phyloP scores from a whole-genome alignment of 306 rosid species.

The Castanopsis chinensis region DNA sequence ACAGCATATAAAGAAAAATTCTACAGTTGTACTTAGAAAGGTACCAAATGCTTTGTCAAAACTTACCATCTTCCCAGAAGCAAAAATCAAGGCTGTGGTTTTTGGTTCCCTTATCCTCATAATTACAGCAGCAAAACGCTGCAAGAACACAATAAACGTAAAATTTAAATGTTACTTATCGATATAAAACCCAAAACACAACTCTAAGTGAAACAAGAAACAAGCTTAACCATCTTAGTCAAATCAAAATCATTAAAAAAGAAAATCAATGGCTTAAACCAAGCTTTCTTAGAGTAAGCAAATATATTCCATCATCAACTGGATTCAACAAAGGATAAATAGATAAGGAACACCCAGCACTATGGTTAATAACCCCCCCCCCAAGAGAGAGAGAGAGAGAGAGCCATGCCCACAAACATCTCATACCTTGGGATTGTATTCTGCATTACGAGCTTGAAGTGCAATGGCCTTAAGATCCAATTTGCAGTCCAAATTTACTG shows the following conservation, averaged over 20 bases:
- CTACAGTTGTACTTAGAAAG: not conserved
- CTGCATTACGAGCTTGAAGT: slow-evolving; percentile 90
- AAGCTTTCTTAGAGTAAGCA: not conserved
- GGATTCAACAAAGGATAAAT: not conserved
- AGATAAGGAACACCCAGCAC: too few species aligned
- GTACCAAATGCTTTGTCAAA: not conserved
- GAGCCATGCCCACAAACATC: not conserved
- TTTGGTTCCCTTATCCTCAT: slow-evolving; percentile 99
- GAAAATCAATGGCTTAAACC: not conserved
- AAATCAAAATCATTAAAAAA: not conserved
- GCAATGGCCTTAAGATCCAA: slow-evolving; percentile 93
- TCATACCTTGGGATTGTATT: slow-evolving; percentile 95
- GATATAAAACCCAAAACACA: not conserved
- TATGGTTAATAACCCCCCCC: too few species aligned
- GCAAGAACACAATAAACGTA: slow-evolving; percentile 22
- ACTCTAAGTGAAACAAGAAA: not conserved
- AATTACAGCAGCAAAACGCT: slow-evolving; percentile 98
- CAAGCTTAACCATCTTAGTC: not conserved
- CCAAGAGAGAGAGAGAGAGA: not conserved
- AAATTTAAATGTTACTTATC: slow-evolving; percentile 5
- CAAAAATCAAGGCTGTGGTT: slow-evolving; percentile 92
- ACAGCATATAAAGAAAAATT: not conserved
- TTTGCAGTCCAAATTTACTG: slow-evolving; percentile 91
- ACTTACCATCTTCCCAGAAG: slow-evolving; percentile 94
- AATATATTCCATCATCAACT: not conserved